Evolutionary conservation across 2,329 filamentous ascomycete genomes (phyloP), one percentile per base, ranked within the genome.

Genomic region (Graphiopsis chlorocephala): DNA sequence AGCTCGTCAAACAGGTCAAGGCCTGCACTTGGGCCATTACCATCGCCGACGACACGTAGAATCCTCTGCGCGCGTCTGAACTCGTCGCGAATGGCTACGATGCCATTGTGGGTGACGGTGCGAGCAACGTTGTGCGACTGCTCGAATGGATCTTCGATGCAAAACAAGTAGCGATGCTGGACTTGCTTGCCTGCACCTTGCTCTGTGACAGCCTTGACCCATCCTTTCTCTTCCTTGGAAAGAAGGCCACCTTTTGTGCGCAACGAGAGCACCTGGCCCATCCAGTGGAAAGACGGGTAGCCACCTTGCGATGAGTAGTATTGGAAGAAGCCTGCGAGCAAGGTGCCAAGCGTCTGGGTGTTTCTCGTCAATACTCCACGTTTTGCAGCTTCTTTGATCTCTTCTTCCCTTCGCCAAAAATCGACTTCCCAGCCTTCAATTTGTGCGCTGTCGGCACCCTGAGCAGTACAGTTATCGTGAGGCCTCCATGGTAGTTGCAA

Each of bases 111-210:
- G 7, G 90, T 93, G 0, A 97, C 92, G 0, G 92, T 96, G 58
- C 92, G 84, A 3, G 91, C 93, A 35, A 97, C 90, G 71, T 97
- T 97, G 77, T 97, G 92, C 47, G 92, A 88, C 2, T 88, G 78
- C 79, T 97, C 92, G 72, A 97, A 97, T 0, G 93, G 93, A 75
- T 97, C 93, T 74, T 97, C 93, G 66, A 97, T 93, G 33, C 92
- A 91, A 69, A 97, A 90, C 4, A 97, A 84, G 75, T 92, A 96
- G 14, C 92, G 87, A 72, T 93, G 87, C 2, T 90, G 86, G 15
- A 94, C 84, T 72, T 93, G 90, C 68, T 70, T 75, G 72, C 70
- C 82, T 57, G 72, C 82, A 28, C 81, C 78, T 66, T 88, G 85
- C 28, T 87, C 78, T 0, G 90, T 93, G 74, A 88, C 90, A 5